These are phyloP conservation scores for Pseudocercospora fijiensis DNA, from an alignment of 2,329 filamentous ascomycete genomes.

Conservation along the genomic window DNA sequence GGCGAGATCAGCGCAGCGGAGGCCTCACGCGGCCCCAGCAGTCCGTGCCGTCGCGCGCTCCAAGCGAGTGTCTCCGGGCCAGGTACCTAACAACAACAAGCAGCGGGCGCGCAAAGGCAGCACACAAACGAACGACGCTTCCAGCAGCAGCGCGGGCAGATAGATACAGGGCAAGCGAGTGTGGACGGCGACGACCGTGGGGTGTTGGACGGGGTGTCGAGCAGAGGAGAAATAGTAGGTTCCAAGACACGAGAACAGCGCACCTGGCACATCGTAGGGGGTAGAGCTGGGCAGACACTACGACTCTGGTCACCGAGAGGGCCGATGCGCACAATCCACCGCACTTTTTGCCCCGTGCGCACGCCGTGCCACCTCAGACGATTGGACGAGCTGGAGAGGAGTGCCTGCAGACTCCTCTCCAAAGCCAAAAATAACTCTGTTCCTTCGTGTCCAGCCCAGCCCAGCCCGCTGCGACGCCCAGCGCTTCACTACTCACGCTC, in stretches of 20 bases:
- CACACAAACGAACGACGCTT: constrained; percentile 1
- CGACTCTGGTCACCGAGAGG: background rate
- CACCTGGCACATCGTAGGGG: background rate
- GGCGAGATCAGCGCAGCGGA: too few relatives aligned
- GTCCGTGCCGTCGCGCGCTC: too few relatives aligned
- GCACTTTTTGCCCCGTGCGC: background rate
- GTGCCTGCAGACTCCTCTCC: background rate
- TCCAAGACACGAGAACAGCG: constrained; percentile 4
- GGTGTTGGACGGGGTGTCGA: constrained; percentile 3
- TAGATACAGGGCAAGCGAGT: constrained; percentile 11
- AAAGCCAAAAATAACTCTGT: constrained; percentile 3
- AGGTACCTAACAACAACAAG: background rate
- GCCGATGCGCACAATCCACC: background rate
- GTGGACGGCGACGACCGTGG: constrained; percentile 15
- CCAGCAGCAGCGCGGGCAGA: background rate
- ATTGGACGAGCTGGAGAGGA: constrained; percentile 6
- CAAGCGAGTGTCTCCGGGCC: constrained; percentile 7
- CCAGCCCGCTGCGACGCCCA: background rate
- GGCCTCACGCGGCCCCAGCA: too few relatives aligned
- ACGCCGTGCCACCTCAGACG: background rate
- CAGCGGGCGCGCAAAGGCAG: constrained; percentile 1
- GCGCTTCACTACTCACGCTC: background rate
- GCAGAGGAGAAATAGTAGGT: background rate
- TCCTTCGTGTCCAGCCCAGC: constrained; percentile 5
- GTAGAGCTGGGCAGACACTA: background rate